Percentiles rank a stretch among this genome's conserved stretches.
phyloP scores from a whole-genome alignment of 176 grass and related monocot genomes.

The Triticum aestivum region DNA sequence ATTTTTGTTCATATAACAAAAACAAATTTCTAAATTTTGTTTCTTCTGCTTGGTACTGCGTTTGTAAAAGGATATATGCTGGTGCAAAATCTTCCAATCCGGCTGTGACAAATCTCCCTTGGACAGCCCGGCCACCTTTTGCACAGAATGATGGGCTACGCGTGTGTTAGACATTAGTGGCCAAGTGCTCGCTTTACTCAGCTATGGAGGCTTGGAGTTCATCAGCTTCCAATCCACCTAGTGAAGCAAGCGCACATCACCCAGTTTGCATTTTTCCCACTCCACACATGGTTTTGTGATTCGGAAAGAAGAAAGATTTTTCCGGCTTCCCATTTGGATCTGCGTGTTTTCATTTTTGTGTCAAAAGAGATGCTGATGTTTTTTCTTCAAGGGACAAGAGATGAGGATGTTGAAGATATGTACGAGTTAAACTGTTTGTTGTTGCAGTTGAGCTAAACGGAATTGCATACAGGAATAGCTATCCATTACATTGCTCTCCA shows the following conservation, averaged over 20 bases:
- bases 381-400: too few species aligned
- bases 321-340: background rate
- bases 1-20: too few species aligned
- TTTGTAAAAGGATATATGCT: too few species aligned
- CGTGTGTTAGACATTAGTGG: constrained; percentile 19
- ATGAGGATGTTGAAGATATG: background rate
- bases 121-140: constrained; percentile 93
- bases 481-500: background rate
- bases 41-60: too few species aligned
- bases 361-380: background rate
- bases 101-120: constrained; percentile 57
- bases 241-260: constrained; percentile 41
- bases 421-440: background rate
- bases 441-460: background rate
- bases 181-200: constrained; percentile 17
- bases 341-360: background rate
- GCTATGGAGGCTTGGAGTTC: constrained; percentile 37
- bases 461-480: background rate
- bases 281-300: background rate
- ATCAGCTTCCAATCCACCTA: constrained; percentile 31
- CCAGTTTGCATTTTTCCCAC: background rate
- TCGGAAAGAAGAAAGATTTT: background rate
- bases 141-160: constrained; percentile 52
- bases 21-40: background rate
- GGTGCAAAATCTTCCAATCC: constrained; percentile 97